Base-by-base conservation (phyloP, 2,329 filamentous ascomycete species). In the Trichoderma sp. region DNA sequence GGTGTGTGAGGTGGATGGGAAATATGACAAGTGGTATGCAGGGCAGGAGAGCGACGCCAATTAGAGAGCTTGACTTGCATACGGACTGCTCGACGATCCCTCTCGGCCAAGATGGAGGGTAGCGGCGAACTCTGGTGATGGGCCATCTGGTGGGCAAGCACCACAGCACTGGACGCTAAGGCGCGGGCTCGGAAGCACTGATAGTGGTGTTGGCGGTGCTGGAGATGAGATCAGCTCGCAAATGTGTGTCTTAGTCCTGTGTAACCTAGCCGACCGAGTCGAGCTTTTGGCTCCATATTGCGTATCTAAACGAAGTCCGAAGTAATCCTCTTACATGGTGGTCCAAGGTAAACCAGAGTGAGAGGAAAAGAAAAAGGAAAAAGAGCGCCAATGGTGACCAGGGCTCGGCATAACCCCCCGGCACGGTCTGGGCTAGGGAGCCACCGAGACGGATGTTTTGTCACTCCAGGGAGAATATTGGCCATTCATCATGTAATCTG, bases 11-110 rank as follows among this genome's bases (percentile, higher is more conserved):
- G 20, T 7, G 43, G 57, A 69, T 20, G 15, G 36, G 12, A 28
- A 59, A 65, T 17, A 15, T 66, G 68, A 71, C 68, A n/a, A 66
- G 61, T 71, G 36, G 61, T 36, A 71, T 66, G 68, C 68, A 71
- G 68, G 58, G 61, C 61, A 71, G 65, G 55, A 62, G 13, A 17
- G 28, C 58, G 7, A 57, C 50, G 6, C 61, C 68, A 66, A 66
- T 34, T 53, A 71, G 61, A 20, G n/a, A 1, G 26, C 34, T 53
- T 59, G 58, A 53, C 68, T 71, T 71, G 61, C 68, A 66, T 71
- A 53, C 53, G 50, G 61, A 59, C 61, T 59, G 50, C n/a, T 47
- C 6, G 30, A 23, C 59, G 61, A 65, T 47, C 61, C 68, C n/a
- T 36, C 34, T 66, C 53, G 61, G 47, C 61, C 39, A 26, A n/a